Evolutionary conservation across 202 grass and related monocot species (phyloP), one percentile per base, ranked within the genome.

Genomic region (Elaeis oleifera): DNA sequence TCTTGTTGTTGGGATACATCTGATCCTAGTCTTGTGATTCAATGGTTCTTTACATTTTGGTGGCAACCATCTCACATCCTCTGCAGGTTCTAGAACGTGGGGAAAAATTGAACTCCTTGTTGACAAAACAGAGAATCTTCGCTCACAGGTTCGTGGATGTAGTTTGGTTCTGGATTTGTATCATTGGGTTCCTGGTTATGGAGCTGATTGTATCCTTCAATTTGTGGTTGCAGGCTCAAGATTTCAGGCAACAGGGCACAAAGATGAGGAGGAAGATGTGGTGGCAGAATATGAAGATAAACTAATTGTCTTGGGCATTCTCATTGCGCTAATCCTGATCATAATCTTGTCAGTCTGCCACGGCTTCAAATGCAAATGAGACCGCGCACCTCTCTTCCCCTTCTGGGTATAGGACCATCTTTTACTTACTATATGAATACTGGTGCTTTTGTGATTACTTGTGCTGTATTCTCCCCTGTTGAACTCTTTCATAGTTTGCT

Each of bases 251-350:
- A 60, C 82, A 85, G 39, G 89, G 89, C 18, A 76, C 56, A 51
- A 85, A 85, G 67, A 89, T 95, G 31, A 75, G 85, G 21, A 68
- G 60, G 64, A 87, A 95, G 63, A 95, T 95, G 89, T 95, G 89
- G 85, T 80, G 80, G 72, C 81, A 95, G 80, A 95, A 95, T 49
- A 95, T 95, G 89, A 95, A 95, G 67, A 81, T 95, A n/a, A 95
- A 76, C 82, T 85, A 55, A 83, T 89, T 16, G 89, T 83, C 24
- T 83, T 89, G 0, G 89, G 89, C 9, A 89, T 95, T 16, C 64
- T 95, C 21, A 27, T 81, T 31, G 79, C 82, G 2, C 16, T 95
- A 48, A 95, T 95, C 55, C 82, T 95, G n/a, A 62, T 85, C 54
- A 52, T 95, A 51, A 56, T 95, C 26, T 79, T 95, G 50, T 89